A percentile compares a stretch with the other conserved stretches of the same genome.
phyloP scores from a whole-genome alignment of 1,139 yeast genomes.

The Hemisphaericaspora subhashii region DNA sequence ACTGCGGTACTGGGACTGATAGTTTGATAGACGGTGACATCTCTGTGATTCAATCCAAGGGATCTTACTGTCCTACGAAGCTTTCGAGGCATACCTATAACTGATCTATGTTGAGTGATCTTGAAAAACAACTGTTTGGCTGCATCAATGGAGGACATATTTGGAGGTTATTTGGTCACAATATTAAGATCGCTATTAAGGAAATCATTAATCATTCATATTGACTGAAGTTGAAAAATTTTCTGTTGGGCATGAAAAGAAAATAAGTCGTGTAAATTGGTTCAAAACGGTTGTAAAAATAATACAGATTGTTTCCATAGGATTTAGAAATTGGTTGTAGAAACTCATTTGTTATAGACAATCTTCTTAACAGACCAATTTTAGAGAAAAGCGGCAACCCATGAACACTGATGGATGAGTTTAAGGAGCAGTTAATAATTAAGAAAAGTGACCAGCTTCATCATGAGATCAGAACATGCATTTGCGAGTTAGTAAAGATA shows the following conservation, averaged over 20 bases:
- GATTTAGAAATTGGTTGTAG: too few relatives aligned
- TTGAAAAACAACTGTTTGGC: conserved; percentile 42
- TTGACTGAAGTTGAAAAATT: conserved; percentile 1
- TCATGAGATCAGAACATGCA: conserved; percentile 10
- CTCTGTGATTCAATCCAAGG: conserved; percentile 75
- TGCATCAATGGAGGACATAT: conserved; percentile 18
- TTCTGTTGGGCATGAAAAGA: not conserved
- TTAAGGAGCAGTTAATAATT: conserved; percentile 17
- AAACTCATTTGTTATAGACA: too few relatives aligned
- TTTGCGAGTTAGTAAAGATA: conserved; percentile 3
- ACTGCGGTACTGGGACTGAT: conserved; percentile 85
- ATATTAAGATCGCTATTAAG: too few relatives aligned
- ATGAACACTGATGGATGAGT: conserved; percentile 22
- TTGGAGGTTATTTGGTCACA: not conserved
- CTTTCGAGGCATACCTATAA: conserved; percentile 79
- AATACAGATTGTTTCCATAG: too few relatives aligned
- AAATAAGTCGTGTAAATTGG: conserved; percentile 3
- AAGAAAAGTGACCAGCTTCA: conserved; percentile 23
- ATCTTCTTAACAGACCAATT: too few relatives aligned
- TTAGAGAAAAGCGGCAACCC: too few relatives aligned
- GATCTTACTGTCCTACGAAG: conserved; percentile 65
- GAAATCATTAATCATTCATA: not conserved
- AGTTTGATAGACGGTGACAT: conserved; percentile 69
- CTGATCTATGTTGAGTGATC: conserved; percentile 76
- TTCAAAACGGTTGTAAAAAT: conserved; percentile 1